Evolutionary conservation across 1,139 yeast genomes (phyloP), one percentile per base, ranked within the genome.

Genomic region (Pneumocystis jirovecii): DNA sequence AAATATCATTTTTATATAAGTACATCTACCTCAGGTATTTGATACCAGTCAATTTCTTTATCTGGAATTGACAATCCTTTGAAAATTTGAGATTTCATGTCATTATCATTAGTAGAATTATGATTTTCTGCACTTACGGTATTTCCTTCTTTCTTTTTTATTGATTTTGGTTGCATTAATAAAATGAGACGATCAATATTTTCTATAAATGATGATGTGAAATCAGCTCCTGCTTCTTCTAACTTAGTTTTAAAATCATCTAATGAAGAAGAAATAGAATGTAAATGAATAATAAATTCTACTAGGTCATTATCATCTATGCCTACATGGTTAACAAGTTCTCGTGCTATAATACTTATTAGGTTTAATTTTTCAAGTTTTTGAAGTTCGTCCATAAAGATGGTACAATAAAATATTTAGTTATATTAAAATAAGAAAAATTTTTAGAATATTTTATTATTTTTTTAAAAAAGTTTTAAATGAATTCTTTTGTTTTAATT

Each of bases 191-290:
- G 73, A 56, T 77, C 77, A 17, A 80, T 70, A 15, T 73, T 71
- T 21, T 73, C 73, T 1, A 84, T 73, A 68, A 83, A 80, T 2
- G 68, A 76, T 4, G 72, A 74, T 0, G 85, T 80, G 67, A 87
- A 82, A 12, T 82, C 86, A 25, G 87, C 89, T 0, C 89, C 93
- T 72, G 85, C 81, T 10, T 79, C 83, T 19, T 75, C 73, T 64
- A 86, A 74, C 25, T 77, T 76, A n/a, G 73, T 69, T 57, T 74
- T 72, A 70, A 85, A 85, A 10, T 74, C 76, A 4, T 71, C 71
- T 31, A 77, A 69, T 19, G 74, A 70, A 0, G 68, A 60, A 1
- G 82, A 72, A 63, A 79, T 74, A 1, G 76, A 73, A 69, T 81
- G 81, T 35, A 87, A 73, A 68, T 78, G 80, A 3, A 80, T 68